Percentiles rank a stretch among this genome's conserved stretches.
Evolutionary conservation across 1,284 basidiomycete genomes (phyloP).

Genomic region (Trametes polyzona): DNA sequence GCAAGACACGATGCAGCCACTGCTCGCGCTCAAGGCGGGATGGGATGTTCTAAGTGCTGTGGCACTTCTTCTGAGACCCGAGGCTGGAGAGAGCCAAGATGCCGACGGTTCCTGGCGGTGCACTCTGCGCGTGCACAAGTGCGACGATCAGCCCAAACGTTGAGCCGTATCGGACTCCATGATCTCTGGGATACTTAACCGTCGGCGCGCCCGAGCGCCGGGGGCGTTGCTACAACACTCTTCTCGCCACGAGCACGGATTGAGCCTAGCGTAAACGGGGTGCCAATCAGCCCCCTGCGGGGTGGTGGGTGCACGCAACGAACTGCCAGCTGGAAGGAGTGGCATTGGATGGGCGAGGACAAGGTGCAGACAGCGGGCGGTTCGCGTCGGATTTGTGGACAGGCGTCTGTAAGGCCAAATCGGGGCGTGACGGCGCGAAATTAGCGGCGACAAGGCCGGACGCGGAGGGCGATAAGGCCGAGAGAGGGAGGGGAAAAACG

Average conservation of each 20-base stretch:
- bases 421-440: neutral
- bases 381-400: neutral
- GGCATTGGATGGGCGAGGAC: constrained; percentile 18
- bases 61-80: neutral
- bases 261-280: neutral
- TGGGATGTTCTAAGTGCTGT: neutral
- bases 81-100: neutral
- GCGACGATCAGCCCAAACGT: constrained; percentile 9
- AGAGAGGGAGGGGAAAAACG: neutral
- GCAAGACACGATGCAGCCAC: neutral
- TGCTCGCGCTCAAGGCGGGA: neutral
- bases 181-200: constrained; percentile 2
- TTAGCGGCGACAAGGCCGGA: neutral
- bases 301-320: constrained; percentile 4
- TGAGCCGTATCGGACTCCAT: constrained; percentile 17
- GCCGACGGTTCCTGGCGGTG: constrained; percentile 7
- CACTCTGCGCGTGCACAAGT: neutral
- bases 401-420: neutral
- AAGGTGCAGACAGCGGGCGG: constrained; percentile 9
- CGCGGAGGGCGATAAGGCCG: constrained; percentile 1
- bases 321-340: constrained; percentile 4
- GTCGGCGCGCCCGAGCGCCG: constrained; percentile 6
- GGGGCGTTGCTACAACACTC: neutral
- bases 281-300: neutral
- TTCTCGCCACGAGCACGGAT: neutral